Percentiles rank a stretch among this genome's conserved stretches.
These are phyloP conservation scores for Metschnikowia aberdeeniae DNA, from an alignment of 805 yeast species.

Conservation along the genomic window DNA sequence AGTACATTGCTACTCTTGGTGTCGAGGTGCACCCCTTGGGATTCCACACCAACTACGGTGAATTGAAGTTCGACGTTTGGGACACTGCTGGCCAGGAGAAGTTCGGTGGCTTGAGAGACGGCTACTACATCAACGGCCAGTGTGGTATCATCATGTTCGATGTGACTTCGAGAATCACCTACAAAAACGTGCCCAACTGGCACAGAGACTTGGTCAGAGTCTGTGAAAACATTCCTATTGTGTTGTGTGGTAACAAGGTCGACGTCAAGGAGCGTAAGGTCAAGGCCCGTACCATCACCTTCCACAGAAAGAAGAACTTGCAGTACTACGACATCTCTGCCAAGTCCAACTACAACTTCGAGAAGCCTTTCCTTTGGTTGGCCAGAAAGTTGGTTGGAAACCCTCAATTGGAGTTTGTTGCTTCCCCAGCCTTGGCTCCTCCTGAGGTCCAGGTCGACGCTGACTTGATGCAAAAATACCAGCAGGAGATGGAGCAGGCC, in stretches of 20 bases:
- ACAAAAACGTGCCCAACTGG: slow-evolving; percentile 99
- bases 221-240: slow-evolving; percentile 99
- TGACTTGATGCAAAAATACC: slow-evolving; percentile 95
- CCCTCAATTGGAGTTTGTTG: slow-evolving; percentile 97
- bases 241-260: slow-evolving; percentile 98
- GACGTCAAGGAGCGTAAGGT: slow-evolving; percentile 99
- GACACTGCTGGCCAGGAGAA: slow-evolving; percentile 99
- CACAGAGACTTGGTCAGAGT: slow-evolving; percentile 99
- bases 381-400: slow-evolving; percentile 99
- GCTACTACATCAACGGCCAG: slow-evolving; percentile 98
- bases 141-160: slow-evolving; percentile 99
- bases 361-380: slow-evolving; percentile 99
- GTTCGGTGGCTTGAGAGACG: slow-evolving; percentile 99
- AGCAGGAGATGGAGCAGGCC: slow-evolving; percentile 99
- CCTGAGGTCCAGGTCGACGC: slow-evolving; percentile 98
- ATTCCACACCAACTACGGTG: slow-evolving; percentile 97
- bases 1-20: slow-evolving; percentile 98
- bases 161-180: slow-evolving; percentile 98
- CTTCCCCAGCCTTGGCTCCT: slow-evolving; percentile 99
- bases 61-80: slow-evolving; percentile 98
- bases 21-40: slow-evolving; percentile 99
- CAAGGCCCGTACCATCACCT: slow-evolving; percentile 98
- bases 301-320: slow-evolving; percentile 99
- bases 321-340: slow-evolving; percentile 99
- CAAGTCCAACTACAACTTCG: slow-evolving; percentile 98